These are phyloP conservation scores for Colletotrichum lindemuthianum DNA, from an alignment of 2,329 filamentous ascomycete species.

Conservation along the genomic window DNA sequence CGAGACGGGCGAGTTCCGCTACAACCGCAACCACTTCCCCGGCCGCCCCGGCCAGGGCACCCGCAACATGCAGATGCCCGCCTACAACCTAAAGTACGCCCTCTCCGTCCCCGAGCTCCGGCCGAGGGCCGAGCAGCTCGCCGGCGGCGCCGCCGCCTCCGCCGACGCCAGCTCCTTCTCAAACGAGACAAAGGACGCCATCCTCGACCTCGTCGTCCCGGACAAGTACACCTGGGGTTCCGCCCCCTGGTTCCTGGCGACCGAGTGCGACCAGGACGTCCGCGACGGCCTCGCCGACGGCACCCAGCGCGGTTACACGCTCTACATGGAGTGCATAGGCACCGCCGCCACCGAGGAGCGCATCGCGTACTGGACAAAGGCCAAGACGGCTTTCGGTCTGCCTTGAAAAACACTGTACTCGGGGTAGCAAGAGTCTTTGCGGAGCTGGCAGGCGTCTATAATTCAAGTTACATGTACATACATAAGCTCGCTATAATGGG, in stretches of 20 bases:
- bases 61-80: constrained; percentile 61
- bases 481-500: too few species aligned
- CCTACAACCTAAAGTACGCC: constrained; percentile 60
- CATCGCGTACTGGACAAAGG: constrained; percentile 53
- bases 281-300: constrained; percentile 46
- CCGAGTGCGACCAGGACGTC: constrained; percentile 51
- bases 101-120: constrained; percentile 51
- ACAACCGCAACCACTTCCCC: constrained; percentile 71
- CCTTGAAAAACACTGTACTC: not conserved
- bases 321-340: constrained; percentile 61
- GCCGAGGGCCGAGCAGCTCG: constrained; percentile 42
- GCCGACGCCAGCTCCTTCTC: constrained; percentile 40
- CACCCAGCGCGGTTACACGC: constrained; percentile 52
- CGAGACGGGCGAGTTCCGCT: constrained; percentile 76
- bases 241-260: constrained; percentile 61
- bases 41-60: constrained; percentile 77
- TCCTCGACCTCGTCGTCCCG: constrained; percentile 56
- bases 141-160: constrained; percentile 41
- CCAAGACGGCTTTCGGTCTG: constrained; percentile 57
- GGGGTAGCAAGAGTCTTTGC: not conserved
- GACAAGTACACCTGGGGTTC: constrained; percentile 66
- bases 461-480: constrained; percentile 11
- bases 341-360: constrained; percentile 46
- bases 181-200: constrained; percentile 47
- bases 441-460: not conserved